Base-by-base conservation (phyloP, 441 rosid genomes). In the Capsella rubella region DNA sequence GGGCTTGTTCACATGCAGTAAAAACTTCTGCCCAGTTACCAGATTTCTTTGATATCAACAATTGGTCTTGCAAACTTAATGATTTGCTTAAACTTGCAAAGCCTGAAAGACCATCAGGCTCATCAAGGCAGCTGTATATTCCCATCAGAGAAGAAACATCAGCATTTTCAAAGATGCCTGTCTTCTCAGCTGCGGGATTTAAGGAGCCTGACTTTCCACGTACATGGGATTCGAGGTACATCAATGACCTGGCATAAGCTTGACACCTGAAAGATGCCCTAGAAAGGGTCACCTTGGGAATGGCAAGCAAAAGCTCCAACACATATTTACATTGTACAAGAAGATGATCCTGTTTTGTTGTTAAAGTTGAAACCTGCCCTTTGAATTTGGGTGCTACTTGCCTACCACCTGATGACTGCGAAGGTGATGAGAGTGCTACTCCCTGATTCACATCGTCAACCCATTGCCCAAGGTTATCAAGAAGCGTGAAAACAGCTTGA, bases 381-480 rank as follows among this genome's bases (percentile, higher is more conserved):
- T 83, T 92, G 60, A 81, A 78, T 80, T 82, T 94, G 54, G 89
- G 84, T 71, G 85, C 84, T 58, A 82, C 93, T 70, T 88, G 97
- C 83, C 79, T 90, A 64, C 91, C 81, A 65, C 90, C 75, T 60
- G 87, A 78, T 67, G 89, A 64, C 61, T 84, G 90, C 50, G 83
- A 49, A 74, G 97, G 83, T 53, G 81, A 86, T 49, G 95, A 89
- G 74, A 96, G 93, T 80, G 99, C 95, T 70, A 90, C 79, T 73
- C 87, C 97, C 76, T 92, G 98, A 72, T 89, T 87, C 81, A 88
- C 83, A 79, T 93, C 98, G 73, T 93, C 99, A 80, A 88, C 93
- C 99, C 99, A 96, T 83, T 93, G 98, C 77, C 97, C 98, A 66
- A 96, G 97, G 83, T 93, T 96, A 84, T 96, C 99, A 25, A 96